phyloP scores from a whole-genome alignment of 768 basidiomycete genomes.

The Arthromyces matolae region DNA sequence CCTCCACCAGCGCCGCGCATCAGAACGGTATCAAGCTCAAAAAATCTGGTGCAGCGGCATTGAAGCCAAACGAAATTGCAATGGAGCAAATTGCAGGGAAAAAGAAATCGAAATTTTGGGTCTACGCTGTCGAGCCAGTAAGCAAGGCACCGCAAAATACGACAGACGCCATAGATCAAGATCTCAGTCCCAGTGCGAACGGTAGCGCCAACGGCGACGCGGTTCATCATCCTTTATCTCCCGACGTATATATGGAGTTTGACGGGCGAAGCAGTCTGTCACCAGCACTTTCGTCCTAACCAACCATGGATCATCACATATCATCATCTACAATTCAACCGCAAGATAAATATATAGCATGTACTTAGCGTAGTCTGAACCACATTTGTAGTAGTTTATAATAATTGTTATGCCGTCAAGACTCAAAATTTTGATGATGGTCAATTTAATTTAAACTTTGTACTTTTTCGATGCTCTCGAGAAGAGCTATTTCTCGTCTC shows the following conservation, averaged over 20 bases:
- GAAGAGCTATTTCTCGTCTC: constrained; percentile 40
- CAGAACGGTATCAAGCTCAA: constrained; percentile 44
- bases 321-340: background rate
- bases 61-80: constrained; percentile 72
- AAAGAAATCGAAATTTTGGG: constrained; percentile 86
- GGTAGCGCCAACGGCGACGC: constrained; percentile 12
- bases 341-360: background rate
- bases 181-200: constrained; percentile 6
- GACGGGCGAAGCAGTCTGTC: constrained; percentile 45
- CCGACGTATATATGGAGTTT: too few relatives aligned
- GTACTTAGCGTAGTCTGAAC: background rate
- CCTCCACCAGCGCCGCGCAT: constrained; percentile 24
- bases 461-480: constrained; percentile 38
- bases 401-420: background rate
- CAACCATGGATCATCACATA: constrained; percentile 7
- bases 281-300: constrained; percentile 22
- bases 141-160: constrained; percentile 29
- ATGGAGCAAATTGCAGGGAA: constrained; percentile 74
- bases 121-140: constrained; percentile 79
- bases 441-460: too few relatives aligned
- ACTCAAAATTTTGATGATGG: background rate
- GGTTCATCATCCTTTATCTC: constrained; percentile 5
- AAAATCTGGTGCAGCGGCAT: constrained; percentile 55
- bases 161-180: constrained; percentile 12
- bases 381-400: background rate